Conservation (phyloP, 75 land plant genomes). For the Cupressus sempervirens region DNA sequence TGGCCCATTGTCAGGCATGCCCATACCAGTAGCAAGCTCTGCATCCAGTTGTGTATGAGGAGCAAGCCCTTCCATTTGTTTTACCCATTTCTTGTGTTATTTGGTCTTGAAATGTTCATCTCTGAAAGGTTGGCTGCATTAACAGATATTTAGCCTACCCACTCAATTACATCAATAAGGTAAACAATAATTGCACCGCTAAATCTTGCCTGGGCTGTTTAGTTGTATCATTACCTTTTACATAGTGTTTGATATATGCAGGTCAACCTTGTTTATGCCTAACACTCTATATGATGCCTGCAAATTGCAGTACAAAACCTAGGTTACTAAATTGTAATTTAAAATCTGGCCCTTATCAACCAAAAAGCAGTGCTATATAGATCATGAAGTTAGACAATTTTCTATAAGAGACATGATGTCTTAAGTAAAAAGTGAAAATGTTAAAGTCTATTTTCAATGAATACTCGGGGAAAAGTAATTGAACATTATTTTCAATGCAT, state of each 20-base stretch:
- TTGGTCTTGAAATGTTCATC: too few species aligned
- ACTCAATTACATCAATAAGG: not conserved
- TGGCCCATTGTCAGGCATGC: constrained; percentile 92
- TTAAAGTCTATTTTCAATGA: too few species aligned
- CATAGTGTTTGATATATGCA: not conserved
- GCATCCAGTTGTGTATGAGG: constrained; percentile 96
- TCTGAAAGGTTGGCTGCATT: not conserved
- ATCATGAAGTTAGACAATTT: too few species aligned
- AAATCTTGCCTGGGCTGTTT: not conserved
- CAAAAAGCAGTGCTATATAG: too few species aligned
- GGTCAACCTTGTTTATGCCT: not conserved
- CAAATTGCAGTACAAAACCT: not conserved
- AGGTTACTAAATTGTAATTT: not conserved
- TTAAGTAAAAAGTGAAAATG: too few species aligned
- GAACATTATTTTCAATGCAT: too few species aligned
- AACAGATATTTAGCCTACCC: not conserved
- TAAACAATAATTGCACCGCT: not conserved
- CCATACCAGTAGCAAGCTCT: constrained; percentile 94
- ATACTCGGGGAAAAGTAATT: too few species aligned
- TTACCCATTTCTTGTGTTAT: too few species aligned
- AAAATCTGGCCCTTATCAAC: not conserved
- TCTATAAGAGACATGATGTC: not conserved
- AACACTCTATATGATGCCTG: not conserved
- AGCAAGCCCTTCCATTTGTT: constrained; percentile 76
- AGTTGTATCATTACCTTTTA: not conserved